phyloP scores from a whole-genome alignment of 192 early-diverging fungal species.

The Jimgerdemannia flammicorona region DNA sequence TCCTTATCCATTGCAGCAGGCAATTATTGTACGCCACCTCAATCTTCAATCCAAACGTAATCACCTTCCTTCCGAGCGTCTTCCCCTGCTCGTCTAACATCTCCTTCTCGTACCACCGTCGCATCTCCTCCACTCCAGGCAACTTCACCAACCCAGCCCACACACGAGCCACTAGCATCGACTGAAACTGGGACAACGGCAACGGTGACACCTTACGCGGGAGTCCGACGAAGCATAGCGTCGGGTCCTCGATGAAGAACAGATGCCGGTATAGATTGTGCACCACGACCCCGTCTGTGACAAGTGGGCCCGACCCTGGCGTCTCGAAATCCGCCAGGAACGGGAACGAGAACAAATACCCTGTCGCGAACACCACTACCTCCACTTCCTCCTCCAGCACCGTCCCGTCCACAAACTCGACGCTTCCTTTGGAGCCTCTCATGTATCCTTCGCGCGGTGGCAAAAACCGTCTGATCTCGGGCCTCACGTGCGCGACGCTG shows the following conservation, averaged over 20 bases:
- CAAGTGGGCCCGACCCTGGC: slow-evolving; percentile 7
- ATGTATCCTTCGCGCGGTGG: slow-evolving; percentile 13
- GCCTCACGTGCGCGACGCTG: not conserved
- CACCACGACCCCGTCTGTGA: slow-evolving; percentile 35
- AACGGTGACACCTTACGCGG: slow-evolving; percentile 56
- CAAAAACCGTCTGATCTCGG: not conserved
- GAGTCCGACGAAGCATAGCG: slow-evolving; percentile 53
- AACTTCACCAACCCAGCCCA: slow-evolving; percentile 25
- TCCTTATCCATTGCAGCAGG: slow-evolving; percentile 24
- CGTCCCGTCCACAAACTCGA: slow-evolving; percentile 33
- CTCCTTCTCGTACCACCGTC: slow-evolving; percentile 14
- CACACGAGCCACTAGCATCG: slow-evolving; percentile 36
- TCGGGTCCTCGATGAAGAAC: slow-evolving; percentile 45
- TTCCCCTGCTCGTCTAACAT: not conserved
- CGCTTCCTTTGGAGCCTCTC: not conserved
- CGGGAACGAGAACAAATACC: slow-evolving; percentile 58
- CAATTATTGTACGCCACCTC: slow-evolving; percentile 29
- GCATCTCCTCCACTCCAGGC: slow-evolving; percentile 26
- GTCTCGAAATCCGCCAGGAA: slow-evolving; percentile 37
- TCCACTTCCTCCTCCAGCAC: slow-evolving; percentile 29
- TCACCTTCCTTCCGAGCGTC: not conserved
- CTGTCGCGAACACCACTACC: slow-evolving; percentile 60
- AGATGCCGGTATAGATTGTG: slow-evolving; percentile 39
- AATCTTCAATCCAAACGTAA: slow-evolving; percentile 12
- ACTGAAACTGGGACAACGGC: slow-evolving; percentile 57